phyloP scores from a whole-genome alignment of 1,284 basidiomycete genomes.

The Austroboletus novae-zelandiae region DNA sequence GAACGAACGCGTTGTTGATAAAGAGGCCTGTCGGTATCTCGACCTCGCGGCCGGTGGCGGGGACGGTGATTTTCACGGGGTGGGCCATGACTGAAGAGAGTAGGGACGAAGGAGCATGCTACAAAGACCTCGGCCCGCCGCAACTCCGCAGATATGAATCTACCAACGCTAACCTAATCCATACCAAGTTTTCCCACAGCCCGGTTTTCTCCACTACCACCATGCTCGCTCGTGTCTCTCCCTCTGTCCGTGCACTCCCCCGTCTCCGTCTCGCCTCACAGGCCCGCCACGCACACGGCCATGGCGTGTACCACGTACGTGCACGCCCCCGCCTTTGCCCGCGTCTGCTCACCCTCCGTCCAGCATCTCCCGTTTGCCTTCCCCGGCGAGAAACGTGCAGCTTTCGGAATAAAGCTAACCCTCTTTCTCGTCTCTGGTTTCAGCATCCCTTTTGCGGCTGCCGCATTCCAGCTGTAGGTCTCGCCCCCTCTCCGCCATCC shows the following conservation, averaged over 20 bases:
- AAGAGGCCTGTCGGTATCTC: constrained; percentile 81
- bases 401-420: constrained; percentile 58
- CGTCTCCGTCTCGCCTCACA: constrained; percentile 34
- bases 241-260: constrained; percentile 36
- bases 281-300: constrained; percentile 40
- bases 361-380: constrained; percentile 73
- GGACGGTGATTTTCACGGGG: constrained; percentile 36
- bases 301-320: constrained; percentile 62
- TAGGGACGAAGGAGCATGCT: constrained; percentile 6
- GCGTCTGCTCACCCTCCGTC: not conserved
- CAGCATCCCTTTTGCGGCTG: constrained; percentile 63
- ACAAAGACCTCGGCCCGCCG: constrained; percentile 10
- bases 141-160: constrained; percentile 7
- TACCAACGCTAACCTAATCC: not conserved
- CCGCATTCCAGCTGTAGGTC: constrained; percentile 65
- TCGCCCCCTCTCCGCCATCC: constrained; percentile 10
- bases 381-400: constrained; percentile 49
- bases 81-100: constrained; percentile 40
- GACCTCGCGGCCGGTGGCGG: constrained; percentile 49
- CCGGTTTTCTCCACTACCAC: constrained; percentile 18
- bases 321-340: not conserved
- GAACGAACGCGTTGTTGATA: constrained; percentile 87
- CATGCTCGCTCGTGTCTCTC: constrained; percentile 43
- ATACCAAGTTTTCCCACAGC: not conserved
- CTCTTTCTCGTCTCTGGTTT: constrained; percentile 59